phyloP scores from a whole-genome alignment of 1,284 basidiomycete species.

The Malassezia furfur region DNA sequence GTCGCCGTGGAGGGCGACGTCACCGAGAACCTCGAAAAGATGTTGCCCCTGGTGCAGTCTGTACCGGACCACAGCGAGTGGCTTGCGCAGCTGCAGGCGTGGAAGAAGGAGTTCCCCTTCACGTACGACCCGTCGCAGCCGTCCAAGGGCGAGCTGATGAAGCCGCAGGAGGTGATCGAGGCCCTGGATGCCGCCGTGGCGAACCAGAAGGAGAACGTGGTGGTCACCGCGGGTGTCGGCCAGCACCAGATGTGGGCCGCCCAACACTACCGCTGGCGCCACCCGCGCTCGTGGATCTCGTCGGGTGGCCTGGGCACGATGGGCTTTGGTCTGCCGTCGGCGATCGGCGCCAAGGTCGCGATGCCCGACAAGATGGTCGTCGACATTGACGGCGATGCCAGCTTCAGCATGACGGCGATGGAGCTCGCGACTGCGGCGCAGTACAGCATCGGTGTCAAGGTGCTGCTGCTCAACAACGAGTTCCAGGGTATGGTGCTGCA shows the following conservation, averaged over 20 bases:
- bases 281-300: slow-evolving; percentile 79
- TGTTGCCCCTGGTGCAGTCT: slow-evolving; percentile 60
- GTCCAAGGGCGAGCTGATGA: slow-evolving; percentile 61
- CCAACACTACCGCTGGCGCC: slow-evolving; percentile 82
- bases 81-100: slow-evolving; percentile 59
- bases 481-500: slow-evolving; percentile 82
- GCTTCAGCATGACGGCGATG: slow-evolving; percentile 96
- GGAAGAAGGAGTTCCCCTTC: slow-evolving; percentile 87
- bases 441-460: slow-evolving; percentile 87
- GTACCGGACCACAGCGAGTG: slow-evolving; percentile 58
- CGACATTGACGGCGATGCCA: slow-evolving; percentile 94
- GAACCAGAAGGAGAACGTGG: slow-evolving; percentile 71
- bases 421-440: slow-evolving; percentile 88
- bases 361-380: slow-evolving; percentile 85
- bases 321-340: slow-evolving; percentile 90
- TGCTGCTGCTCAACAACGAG: slow-evolving; percentile 49
- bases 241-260: slow-evolving; percentile 99
- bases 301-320: slow-evolving; percentile 90
- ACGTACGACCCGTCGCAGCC: slow-evolving; percentile 63
- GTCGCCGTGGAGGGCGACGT: slow-evolving; percentile 92
- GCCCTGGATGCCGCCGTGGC: slow-evolving; percentile 64
- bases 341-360: slow-evolving; percentile 92
- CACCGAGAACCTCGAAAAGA: slow-evolving; percentile 65
- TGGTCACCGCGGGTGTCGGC: slow-evolving; percentile 88
- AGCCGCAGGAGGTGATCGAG: slow-evolving; percentile 93